Conservation (phyloP, 2,329 filamentous ascomycete genomes). For the Aspergillus tubingensis region DNA sequence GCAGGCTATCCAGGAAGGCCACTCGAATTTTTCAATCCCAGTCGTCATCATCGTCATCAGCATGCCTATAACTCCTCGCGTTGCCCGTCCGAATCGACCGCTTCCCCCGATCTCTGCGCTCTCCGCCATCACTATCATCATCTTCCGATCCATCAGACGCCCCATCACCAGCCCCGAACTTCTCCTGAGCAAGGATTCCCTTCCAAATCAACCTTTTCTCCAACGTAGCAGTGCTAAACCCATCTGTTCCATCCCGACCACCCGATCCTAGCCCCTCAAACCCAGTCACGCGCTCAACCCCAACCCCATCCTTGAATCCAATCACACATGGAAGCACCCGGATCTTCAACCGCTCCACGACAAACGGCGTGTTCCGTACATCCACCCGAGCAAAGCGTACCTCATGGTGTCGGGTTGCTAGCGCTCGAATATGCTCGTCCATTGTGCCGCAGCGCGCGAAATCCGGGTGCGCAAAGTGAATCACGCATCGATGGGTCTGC, state of each 20-base stretch:
- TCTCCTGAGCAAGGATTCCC: constrained; percentile 41
- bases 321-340: constrained; percentile 52
- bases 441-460: constrained; percentile 64
- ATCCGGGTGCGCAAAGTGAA: constrained; percentile 67
- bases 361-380: constrained; percentile 49
- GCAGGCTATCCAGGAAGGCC: neutral
- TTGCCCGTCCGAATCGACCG: constrained; percentile 37
- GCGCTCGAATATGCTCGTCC: constrained; percentile 58
- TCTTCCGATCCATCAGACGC: constrained; percentile 29
- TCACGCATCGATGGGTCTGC: constrained; percentile 57
- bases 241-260: constrained; percentile 40
- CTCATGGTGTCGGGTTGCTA: constrained; percentile 44
- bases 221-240: constrained; percentile 43
- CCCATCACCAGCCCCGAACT: constrained; percentile 31
- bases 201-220: constrained; percentile 45
- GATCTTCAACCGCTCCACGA: constrained; percentile 50
- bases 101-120: constrained; percentile 15
- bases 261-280: constrained; percentile 49
- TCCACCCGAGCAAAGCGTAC: constrained; percentile 49
- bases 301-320: constrained; percentile 50
- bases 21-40: constrained; percentile 44
- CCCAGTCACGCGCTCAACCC: constrained; percentile 48
- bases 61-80: constrained; percentile 39
- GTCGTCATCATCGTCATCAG: constrained; percentile 50
- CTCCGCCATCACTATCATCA: constrained; percentile 29